Conservation (phyloP, 1,139 yeast genomes). For the Nakaseomyces glabratus region DNA sequence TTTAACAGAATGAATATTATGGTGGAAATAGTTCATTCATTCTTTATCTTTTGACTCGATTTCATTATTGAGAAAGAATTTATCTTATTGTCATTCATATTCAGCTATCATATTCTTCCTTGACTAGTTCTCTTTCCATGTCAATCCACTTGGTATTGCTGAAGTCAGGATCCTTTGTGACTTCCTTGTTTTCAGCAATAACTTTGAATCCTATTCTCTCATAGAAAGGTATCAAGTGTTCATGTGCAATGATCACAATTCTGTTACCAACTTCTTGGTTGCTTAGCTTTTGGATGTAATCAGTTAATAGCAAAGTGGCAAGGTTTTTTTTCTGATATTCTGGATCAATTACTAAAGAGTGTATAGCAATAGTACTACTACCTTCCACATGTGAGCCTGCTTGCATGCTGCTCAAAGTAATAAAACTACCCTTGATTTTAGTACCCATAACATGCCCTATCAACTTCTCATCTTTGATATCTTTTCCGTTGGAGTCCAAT, state of each 20-base stretch:
- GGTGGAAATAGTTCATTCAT: no score
- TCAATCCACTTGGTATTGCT: conserved; percentile 29
- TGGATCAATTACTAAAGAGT: conserved; percentile 70
- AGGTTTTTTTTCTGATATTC: conserved; percentile 73
- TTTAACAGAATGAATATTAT: no score
- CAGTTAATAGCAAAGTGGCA: conserved; percentile 76
- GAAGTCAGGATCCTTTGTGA: conserved; percentile 25
- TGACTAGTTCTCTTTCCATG: conserved; percentile 32
- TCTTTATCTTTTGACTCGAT: no score
- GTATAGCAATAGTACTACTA: conserved; percentile 70
- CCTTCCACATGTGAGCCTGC: conserved; percentile 54
- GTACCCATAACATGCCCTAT: conserved; percentile 84
- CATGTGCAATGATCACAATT: conserved; percentile 66
- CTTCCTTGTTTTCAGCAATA: conserved; percentile 27
- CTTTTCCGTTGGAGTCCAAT: conserved; percentile 36
- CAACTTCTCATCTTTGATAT: conserved; percentile 48
- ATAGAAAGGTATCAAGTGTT: conserved; percentile 63
- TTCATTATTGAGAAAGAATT: no score
- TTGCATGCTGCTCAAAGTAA: conserved; percentile 63
- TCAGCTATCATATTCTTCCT: conserved; percentile 29
- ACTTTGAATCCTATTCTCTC: conserved; percentile 61
- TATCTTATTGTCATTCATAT: no score
- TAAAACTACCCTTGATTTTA: conserved; percentile 44
- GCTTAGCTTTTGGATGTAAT: conserved; percentile 80
- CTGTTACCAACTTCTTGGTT: conserved; percentile 81